These are phyloP conservation scores for Acephala macrosclerotiorum DNA, from an alignment of 2,329 filamentous ascomycete species.

Conservation along the genomic window DNA sequence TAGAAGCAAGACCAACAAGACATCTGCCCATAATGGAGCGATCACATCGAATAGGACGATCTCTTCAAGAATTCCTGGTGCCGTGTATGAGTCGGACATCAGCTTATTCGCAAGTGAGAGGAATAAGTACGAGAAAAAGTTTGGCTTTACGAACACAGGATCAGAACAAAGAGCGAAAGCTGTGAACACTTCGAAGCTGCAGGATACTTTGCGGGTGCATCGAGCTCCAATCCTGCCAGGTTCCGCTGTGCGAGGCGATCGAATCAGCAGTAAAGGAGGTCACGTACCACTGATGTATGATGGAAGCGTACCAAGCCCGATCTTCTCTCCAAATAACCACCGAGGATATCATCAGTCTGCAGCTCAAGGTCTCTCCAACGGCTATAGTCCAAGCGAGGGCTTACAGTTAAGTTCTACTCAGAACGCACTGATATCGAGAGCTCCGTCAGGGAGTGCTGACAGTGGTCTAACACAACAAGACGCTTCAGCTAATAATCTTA, in stretches of 20 bases:
- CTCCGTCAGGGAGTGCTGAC: background rate
- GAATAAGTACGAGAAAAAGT: background rate
- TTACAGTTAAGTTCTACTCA: background rate
- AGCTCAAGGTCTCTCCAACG: background rate
- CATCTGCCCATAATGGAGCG: background rate
- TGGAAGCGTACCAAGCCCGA: background rate
- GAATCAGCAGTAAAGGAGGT: background rate
- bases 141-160: background rate
- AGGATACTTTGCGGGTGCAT: background rate
- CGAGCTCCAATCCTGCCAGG: constrained; percentile 1
- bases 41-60: background rate
- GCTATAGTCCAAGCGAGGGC: background rate
- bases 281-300: background rate
- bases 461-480: background rate
- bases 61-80: background rate
- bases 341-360: background rate
- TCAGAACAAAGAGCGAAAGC: background rate
- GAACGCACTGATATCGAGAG: background rate
- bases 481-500: background rate
- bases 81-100: background rate
- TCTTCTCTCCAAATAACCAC: background rate
- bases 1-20: background rate
- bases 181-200: background rate
- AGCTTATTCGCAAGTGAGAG: background rate
- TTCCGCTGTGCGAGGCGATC: background rate